Base-by-base conservation (phyloP, 495 filamentous ascomycete genomes). In the Hyaloscypha finlandica region DNA sequence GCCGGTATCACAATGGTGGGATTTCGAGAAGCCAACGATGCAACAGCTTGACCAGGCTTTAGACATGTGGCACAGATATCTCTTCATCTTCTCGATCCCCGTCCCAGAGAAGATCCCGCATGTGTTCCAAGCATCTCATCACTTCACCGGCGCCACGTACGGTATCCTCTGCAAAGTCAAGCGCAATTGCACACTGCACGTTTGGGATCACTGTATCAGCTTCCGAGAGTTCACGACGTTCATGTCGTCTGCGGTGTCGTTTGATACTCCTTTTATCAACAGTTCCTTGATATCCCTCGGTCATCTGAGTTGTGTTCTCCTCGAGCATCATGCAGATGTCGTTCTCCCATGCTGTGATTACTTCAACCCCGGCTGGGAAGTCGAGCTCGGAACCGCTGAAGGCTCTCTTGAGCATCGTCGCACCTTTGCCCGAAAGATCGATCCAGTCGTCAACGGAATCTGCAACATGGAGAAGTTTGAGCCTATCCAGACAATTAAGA, bases 61-160 rank as follows among this genome's bases (percentile, higher is more conserved):
- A 25, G 83, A 86, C 64, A 80, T 89, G 8, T 89, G 85, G 85
- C 85, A 82, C 61, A 82, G 86, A 2, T 89, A 87, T 69, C 81
- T 90, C 51, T 90, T 90, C 76, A 88, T 90, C 68, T 88, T 89
- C 74, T 86, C 86, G 0, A 84, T 90, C 9, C 86, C 86, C 6
- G 82, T 89, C 4, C 87, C 87, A 0, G 85, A 87, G 56, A 80
- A 84, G 63, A 85, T 88, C 35, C 87, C 87, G 6, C 77, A 76
- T 20, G 83, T 89, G 2, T 89, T 90, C 78, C 87, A 90, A 72
- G 84, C 84, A 20, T 88, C 87, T 0, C 87, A 90, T 57, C 87
- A 90, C 73, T 85, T 84, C 67, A 81, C 85, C 59, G 84, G 85
- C 65, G 85, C 85, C 19, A 83, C 86, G 0, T 90, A 89, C 54